A percentile compares a stretch with the other conserved stretches of the same genome.
These are phyloP conservation scores for Penicillium griseofulvum DNA, from an alignment of 2,329 filamentous ascomycete species.

Conservation along the genomic window DNA sequence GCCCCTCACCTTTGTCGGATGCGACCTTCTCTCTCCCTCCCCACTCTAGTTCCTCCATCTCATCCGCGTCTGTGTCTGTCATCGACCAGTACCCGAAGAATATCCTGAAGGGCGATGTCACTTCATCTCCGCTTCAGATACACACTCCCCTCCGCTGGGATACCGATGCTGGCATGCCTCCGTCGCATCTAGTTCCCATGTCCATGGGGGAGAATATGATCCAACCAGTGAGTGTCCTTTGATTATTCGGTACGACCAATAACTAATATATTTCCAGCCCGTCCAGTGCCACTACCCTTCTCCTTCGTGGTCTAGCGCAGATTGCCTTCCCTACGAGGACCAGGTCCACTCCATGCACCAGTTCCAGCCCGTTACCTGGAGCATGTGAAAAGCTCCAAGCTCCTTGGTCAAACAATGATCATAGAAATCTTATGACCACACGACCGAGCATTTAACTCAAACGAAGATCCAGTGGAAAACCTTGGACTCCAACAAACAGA, in stretches of 20 bases:
- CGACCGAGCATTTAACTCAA: not conserved
- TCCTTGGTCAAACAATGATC: not conserved
- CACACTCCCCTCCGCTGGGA: constrained; percentile 36
- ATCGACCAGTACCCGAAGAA: constrained; percentile 37
- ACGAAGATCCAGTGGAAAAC: not conserved
- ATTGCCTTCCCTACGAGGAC: constrained; percentile 26
- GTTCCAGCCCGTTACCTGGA: constrained; percentile 21
- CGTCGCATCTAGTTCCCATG: constrained; percentile 35
- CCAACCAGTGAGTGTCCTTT: constrained; percentile 34
- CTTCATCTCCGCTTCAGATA: constrained; percentile 36
- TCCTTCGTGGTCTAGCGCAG: constrained; percentile 23
- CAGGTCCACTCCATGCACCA: constrained; percentile 23
- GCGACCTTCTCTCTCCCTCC: constrained; percentile 33
- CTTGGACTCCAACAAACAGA: not conserved
- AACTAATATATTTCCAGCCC: constrained; percentile 3
- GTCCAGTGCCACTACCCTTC: constrained; percentile 27
- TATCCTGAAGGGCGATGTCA: constrained; percentile 32
- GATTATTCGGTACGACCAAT: constrained; percentile 42
- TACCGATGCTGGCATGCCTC: constrained; percentile 27
- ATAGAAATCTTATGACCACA: not conserved
- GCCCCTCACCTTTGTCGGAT: constrained; percentile 44
- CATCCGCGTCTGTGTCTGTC: constrained; percentile 34
- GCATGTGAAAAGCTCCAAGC: not conserved
- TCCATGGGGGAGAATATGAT: constrained; percentile 36
- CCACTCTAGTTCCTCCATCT: constrained; percentile 32